These are phyloP conservation scores for Chlamydomonas schloesseri DNA, from an alignment of 139 green algal genomes.

Conservation along the genomic window DNA sequence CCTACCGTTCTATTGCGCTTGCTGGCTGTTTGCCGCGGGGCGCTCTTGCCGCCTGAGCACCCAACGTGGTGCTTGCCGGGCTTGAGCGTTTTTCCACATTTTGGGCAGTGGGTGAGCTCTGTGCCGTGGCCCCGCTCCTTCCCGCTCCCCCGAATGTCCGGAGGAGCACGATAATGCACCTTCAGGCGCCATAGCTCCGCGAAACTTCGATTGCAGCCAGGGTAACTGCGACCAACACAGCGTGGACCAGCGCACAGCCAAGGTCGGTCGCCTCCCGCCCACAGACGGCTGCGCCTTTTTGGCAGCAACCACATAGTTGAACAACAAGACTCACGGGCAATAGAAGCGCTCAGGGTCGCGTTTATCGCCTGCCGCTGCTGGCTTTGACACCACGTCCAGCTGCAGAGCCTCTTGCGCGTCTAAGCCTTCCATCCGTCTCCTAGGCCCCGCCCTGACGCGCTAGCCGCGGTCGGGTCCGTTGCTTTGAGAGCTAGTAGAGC, in stretches of 20 bases:
- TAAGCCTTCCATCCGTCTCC: no score
- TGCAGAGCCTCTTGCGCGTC: no score
- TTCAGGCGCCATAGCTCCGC: conserved; percentile 87
- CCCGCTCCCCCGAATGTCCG: conserved; percentile 84
- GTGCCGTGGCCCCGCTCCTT: conserved; percentile 88
- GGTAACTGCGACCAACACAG: conserved; percentile 5
- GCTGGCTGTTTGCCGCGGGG: conserved; percentile 37
- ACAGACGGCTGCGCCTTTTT: background rate
- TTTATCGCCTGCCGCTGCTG: background rate
- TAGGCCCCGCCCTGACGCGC: no score
- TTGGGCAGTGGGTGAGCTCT: conserved; percentile 86
- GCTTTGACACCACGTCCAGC: no score
- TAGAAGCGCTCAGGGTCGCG: conserved; percentile 43
- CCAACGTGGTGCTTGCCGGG: conserved; percentile 89
- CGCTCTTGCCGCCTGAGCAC: conserved; percentile 72
- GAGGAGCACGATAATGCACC: conserved; percentile 81
- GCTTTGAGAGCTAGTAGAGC: no score
- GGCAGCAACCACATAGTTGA: no score
- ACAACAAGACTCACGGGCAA: conserved; percentile 22
- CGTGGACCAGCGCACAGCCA: background rate
- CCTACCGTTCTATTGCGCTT: conserved; percentile 53
- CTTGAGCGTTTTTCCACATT: conserved; percentile 84
- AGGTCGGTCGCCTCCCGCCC: background rate
- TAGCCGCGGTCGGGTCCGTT: no score
- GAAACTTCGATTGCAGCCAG: conserved; percentile 86